phyloP scores from a whole-genome alignment of 768 basidiomycete genomes.

The Russula virescens region DNA sequence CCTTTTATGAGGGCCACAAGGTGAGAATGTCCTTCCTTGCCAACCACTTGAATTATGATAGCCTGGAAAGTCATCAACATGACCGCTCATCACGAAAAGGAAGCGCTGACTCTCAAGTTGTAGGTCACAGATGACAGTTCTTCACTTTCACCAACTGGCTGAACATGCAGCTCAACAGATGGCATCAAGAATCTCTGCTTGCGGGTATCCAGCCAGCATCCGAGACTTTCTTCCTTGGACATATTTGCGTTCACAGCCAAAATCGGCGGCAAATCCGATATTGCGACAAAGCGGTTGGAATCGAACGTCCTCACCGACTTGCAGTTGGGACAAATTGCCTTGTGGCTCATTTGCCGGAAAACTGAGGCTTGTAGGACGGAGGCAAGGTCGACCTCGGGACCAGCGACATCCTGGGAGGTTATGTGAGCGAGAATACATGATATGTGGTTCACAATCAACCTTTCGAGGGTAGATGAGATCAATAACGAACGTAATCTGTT shows the following conservation, averaged over 20 bases:
- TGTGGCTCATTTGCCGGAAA: constrained; percentile 75
- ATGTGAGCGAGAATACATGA: constrained; percentile 2
- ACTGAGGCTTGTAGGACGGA: constrained; percentile 70
- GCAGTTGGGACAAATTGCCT: constrained; percentile 81
- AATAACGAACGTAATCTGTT: constrained; percentile 73
- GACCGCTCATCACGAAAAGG: not conserved
- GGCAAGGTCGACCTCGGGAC: constrained; percentile 46
- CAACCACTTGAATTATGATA: constrained; percentile 71
- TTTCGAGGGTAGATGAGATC: constrained; percentile 86
- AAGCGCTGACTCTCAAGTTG: constrained; percentile 57
- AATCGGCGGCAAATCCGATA: constrained; percentile 69
- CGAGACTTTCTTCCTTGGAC: constrained; percentile 65
- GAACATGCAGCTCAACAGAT: constrained; percentile 50
- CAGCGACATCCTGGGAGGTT: constrained; percentile 35
- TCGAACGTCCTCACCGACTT: constrained; percentile 70
- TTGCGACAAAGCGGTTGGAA: constrained; percentile 58
- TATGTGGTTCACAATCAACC: constrained; percentile 37
- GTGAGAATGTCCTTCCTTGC: constrained; percentile 70
- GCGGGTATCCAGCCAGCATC: constrained; percentile 68
- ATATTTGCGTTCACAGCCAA: constrained; percentile 83
- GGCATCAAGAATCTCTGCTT: constrained; percentile 56
- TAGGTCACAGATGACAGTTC: constrained; percentile 56
- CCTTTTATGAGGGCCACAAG: constrained; percentile 86
- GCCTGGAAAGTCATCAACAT: constrained; percentile 42
- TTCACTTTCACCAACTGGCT: constrained; percentile 47